Evolutionary conservation across 305 asterid genomes (phyloP), one percentile per base, ranked within the genome.

Genomic region (Fraxinus ornus): DNA sequence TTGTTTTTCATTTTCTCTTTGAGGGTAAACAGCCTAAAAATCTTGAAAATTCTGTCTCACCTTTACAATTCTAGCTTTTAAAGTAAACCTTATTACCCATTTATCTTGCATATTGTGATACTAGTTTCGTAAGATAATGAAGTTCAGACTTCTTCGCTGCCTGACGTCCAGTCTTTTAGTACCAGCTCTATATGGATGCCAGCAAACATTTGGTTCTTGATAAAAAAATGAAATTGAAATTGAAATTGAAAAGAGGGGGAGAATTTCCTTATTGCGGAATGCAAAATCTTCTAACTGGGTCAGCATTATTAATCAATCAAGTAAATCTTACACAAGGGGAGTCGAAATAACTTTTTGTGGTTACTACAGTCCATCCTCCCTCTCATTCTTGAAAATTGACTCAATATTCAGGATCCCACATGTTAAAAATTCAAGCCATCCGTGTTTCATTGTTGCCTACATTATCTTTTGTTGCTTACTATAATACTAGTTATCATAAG

Each of bases 241-340:
- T 36, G 72, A 64, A 60, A 60, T 21, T 60, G 28, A 22, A 57
- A 81, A 57, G 57, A 78, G 28, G 21, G 78, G 64, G 57, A 75
- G 72, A 49, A 70, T 76, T 84, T 78, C 84, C 83, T 68, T 37
- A 32, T 78, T 88, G 76, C 72, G 49, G 52, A 57, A 39, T 39
- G 36, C 26, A 60, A 60, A 80, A 60, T 78, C 72, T 57, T 33
- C 72, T 73, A 60, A 22, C 81, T 72, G 44, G 79, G 73, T 52
- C n/a, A 57, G 39, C 57, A 64, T 72, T 64, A 76, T 0, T 22
- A 49, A 64, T 81, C 84, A 28, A 36, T 81, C 70, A 24, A 68
- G 83, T 78, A 32, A 80, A 68, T 9, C 79, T 8, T 75, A 52
- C 74, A 52, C 32, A 77, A 79, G 30, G 77, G 85, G 71, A 76